Evolutionary conservation across 805 yeast species (phyloP), one percentile per base, ranked within the genome.

Genomic region (Metschnikowia continentalis): DNA sequence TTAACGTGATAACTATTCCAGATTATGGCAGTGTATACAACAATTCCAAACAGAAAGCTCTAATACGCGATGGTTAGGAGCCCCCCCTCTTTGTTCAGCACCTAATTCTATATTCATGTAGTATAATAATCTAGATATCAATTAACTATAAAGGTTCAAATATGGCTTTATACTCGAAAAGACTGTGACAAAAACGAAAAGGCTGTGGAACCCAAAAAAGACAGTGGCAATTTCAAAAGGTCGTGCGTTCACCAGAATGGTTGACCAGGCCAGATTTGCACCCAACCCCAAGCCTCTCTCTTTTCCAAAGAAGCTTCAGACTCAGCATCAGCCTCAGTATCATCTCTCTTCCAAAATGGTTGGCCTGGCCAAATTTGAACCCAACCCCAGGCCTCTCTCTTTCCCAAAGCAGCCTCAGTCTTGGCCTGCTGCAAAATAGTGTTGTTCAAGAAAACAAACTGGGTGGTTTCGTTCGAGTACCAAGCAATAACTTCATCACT

Each of bases 351-450:
- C 46, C 43, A 52, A 36, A 55, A 22, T 22, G 61, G 55, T 36
- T 55, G 49, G 6, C 56, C 57, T 17, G 53, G 50, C 33, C 43
- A 46, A 42, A 54, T 48, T 7, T 35, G 30, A 14, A 55, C 50
- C 59, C 59, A 56, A 20, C 43, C 46, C 43, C 49, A 50, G 10
- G 53, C 58, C 15, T 57, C 61, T 49, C 61, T 58, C 45, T 50
- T 58, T 13, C 38, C 39, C 45, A 56, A 45, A 6, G 54, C 46
- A 13, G 49, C 36, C 17, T 50, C 51, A 37, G 17, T 38, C 35
- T 55, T 52, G 14, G 54, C 58, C 19, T 55, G 51, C 4, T 52
- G 56, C 57, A 57, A 48, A 17, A 52, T 38, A 20, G 61, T 57
- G 48, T 53, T 38, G 51, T 57, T 57, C 50, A 57, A 53, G 38